Evolutionary conservation across 73 alveolate genomes (phyloP).

Genomic region (Paramecium pentaurelia): DNA sequence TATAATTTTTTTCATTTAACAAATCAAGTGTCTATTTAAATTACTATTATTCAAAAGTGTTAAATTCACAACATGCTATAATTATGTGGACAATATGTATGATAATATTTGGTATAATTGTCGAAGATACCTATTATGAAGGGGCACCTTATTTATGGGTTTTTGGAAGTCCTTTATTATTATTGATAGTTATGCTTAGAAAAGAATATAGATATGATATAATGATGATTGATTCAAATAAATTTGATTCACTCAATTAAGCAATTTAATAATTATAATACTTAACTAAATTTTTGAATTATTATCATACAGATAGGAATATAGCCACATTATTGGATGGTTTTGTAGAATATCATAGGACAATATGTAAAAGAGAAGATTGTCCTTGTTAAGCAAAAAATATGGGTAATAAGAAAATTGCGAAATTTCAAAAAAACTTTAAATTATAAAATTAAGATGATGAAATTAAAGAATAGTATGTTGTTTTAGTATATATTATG

Average conservation of each 20-base stretch:
- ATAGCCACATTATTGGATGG: conserved; percentile 62
- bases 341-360: conserved; percentile 61
- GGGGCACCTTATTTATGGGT: conserved; percentile 59
- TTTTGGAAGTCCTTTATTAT: conserved; percentile 54
- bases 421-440: conserved; percentile 26
- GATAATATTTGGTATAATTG: conserved; percentile 53
- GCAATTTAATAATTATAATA: conserved; percentile 46
- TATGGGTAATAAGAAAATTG: conserved; percentile 51
- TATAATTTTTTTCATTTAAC: conserved; percentile 40
- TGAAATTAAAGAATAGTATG: conserved; percentile 55
- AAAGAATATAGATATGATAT: conserved; percentile 59
- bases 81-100: conserved; percentile 59
- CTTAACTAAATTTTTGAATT: conserved; percentile 52
- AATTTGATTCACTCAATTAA: conserved; percentile 59
- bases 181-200: conserved; percentile 46
- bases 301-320: conserved; percentile 53
- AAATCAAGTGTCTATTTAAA: conserved; percentile 42
- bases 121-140: conserved; percentile 46
- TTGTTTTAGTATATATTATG: conserved; percentile 53
- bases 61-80: conserved; percentile 52
- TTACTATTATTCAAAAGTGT: conserved; percentile 43
- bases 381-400: conserved; percentile 62
- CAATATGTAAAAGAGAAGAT: conserved; percentile 61
- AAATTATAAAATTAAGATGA: conserved; percentile 33
- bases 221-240: conserved; percentile 63